Evolutionary conservation across 2,329 filamentous ascomycete species (phyloP), one percentile per base, ranked within the genome.

Genomic region (Elsinoe ampelina): DNA sequence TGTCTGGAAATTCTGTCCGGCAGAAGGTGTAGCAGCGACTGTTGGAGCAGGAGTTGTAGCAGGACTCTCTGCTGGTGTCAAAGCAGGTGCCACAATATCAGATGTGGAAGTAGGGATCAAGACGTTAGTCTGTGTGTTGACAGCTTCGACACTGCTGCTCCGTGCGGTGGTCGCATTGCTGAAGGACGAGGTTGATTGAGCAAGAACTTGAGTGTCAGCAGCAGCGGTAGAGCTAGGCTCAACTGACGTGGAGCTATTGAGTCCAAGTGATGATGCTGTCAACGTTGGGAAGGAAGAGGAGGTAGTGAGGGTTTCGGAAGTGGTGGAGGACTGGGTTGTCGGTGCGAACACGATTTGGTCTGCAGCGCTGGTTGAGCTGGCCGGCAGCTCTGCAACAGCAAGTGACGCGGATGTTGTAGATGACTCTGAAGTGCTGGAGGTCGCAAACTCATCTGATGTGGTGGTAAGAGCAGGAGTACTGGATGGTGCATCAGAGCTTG

Each of bases 1-100:
- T 2, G 42, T 56, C 30, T 41, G 22, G n/a, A 39, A 52, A 5
- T 39, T 34, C 48, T 52, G 48, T 30, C 5, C 42, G 26, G 26
- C 26, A 30, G 26, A 30, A 52, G 32, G 51, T 1, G 35, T 22
- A 20, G 15, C 57, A 51, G 45, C 51, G 56, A 22, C 54, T 38
- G 39, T 43, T 47, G 55, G 32, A 22, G 58, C 58, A 56, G 56
- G 50, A 52, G 35, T 60, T 35, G 36, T 26, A 30, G 8, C 48
- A 42, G 32, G 19, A 17, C 12, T 51, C 43, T 36, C 55, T 54
- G 55, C 57, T 54, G 47, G 48, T 42, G 38, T 15, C 17, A 19
- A 41, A 8, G 38, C n/a, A 41, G 38, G 17, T 11, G 13, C 38
- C 38, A 41, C n/a, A 15, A 20, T 13, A 19, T 32, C 12, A 7